phyloP scores from a whole-genome alignment of 768 basidiomycete genomes.

The Gelatoporia subvermispora region DNA sequence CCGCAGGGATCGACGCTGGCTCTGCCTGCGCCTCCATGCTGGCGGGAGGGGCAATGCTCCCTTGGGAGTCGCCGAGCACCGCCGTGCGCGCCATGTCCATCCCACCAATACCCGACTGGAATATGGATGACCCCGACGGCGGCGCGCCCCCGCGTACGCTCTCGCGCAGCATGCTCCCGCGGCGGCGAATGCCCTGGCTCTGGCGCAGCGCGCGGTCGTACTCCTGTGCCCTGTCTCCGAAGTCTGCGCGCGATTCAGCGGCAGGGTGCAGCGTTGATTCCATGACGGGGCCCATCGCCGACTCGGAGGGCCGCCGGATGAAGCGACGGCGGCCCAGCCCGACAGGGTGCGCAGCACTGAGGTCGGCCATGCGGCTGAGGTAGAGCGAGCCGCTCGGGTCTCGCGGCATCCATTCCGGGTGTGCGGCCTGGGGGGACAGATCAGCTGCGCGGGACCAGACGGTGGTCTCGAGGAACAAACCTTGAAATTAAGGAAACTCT shows the following conservation, averaged over 20 bases:
- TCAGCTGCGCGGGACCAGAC: not conserved
- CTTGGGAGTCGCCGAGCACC: slow-evolving; percentile 72
- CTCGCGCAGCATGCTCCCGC: slow-evolving; percentile 39
- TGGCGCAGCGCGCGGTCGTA: slow-evolving; percentile 73
- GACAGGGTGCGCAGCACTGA: slow-evolving; percentile 41
- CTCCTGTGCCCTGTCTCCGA: slow-evolving; percentile 56
- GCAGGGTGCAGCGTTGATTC: slow-evolving; percentile 15
- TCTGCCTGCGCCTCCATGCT: not conserved
- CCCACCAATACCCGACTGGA: slow-evolving; percentile 37
- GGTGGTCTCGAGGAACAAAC: slow-evolving; percentile 25
- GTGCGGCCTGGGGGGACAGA: slow-evolving; percentile 55
- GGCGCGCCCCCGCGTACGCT: slow-evolving; percentile 7
- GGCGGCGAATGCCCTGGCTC: slow-evolving; percentile 45
- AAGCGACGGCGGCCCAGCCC: slow-evolving; percentile 19
- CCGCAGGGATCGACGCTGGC: slow-evolving; percentile 36
- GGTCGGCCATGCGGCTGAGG: slow-evolving; percentile 76
- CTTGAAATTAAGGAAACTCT: slow-evolving; percentile 94
- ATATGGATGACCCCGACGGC: slow-evolving; percentile 34
- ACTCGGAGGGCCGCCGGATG: slow-evolving; percentile 20
- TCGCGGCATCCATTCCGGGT: slow-evolving; percentile 92
- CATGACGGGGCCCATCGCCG: not conserved
- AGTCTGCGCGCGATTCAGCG: slow-evolving; percentile 15
- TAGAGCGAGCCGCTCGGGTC: slow-evolving; percentile 91
- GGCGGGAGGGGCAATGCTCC: slow-evolving; percentile 30
- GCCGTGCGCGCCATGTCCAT: slow-evolving; percentile 62